phyloP scores from a whole-genome alignment of 495 filamentous ascomycete species.

The Penicillium lagena region DNA sequence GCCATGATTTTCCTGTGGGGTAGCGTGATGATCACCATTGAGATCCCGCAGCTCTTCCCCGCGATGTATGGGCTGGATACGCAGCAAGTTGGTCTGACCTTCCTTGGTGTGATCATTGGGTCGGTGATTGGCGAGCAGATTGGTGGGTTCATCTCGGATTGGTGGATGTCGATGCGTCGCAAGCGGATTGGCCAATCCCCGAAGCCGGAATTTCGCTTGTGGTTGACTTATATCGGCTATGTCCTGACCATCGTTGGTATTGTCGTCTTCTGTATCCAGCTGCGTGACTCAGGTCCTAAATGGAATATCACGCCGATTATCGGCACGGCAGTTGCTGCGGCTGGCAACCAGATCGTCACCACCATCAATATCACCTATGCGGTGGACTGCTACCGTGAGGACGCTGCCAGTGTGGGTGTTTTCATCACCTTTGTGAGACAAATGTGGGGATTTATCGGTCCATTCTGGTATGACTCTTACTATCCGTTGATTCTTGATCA shows the following conservation, averaged over 20 bases:
- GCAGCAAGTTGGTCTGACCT: conserved; percentile 48
- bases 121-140: conserved; percentile 50
- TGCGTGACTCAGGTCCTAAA: conserved; percentile 24
- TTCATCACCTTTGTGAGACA: conserved; percentile 48
- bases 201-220: conserved; percentile 41
- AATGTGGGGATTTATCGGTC: conserved; percentile 52
- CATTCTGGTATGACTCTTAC: conserved; percentile 39
- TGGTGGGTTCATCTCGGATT: conserved; percentile 40
- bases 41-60: conserved; percentile 44
- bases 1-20: conserved; percentile 46
- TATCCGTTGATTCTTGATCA: background rate
- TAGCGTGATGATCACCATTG: conserved; percentile 42
- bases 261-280: conserved; percentile 43
- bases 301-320: conserved; percentile 46
- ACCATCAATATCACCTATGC: conserved; percentile 49
- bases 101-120: conserved; percentile 45
- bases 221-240: conserved; percentile 46
- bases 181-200: conserved; percentile 19
- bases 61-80: conserved; percentile 44
- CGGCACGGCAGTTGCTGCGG: conserved; percentile 42
- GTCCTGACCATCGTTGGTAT: conserved; percentile 40
- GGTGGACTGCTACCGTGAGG: conserved; percentile 43
- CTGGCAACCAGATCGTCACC: conserved; percentile 50
- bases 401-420: conserved; percentile 43
- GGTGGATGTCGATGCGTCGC: conserved; percentile 35